Evolutionary conservation across 257 asterid species (phyloP).

Genomic region (Nicotiana knightiana): DNA sequence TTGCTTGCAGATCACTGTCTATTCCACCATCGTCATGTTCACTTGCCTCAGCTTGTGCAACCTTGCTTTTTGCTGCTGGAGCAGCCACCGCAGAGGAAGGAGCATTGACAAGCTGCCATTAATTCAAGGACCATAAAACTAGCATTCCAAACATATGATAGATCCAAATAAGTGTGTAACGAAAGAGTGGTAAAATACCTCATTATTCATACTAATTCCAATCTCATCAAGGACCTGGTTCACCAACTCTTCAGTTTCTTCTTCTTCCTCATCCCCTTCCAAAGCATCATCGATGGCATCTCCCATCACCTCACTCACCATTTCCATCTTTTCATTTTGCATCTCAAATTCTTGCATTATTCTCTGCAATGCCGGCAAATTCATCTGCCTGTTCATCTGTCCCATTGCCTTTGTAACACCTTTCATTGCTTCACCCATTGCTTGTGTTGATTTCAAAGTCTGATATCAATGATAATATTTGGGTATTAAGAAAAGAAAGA

Average conservation of each 20-base stretch:
- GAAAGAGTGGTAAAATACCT: slow-evolving; percentile 41
- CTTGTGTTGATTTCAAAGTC: slow-evolving; percentile 97
- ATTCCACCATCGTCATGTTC: slow-evolving; percentile 81
- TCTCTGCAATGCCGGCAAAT: slow-evolving; percentile 87
- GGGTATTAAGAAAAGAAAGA: background rate
- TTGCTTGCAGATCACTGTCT: slow-evolving; percentile 95
- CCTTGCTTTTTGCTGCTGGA: slow-evolving; percentile 70
- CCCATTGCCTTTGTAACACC: slow-evolving; percentile 99
- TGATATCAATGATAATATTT: slow-evolving; percentile 20
- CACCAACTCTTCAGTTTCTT: slow-evolving; percentile 92
- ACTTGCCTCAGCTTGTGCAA: slow-evolving; percentile 84
- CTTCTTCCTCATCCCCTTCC: slow-evolving; percentile 99
- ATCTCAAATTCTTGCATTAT: slow-evolving; percentile 98
- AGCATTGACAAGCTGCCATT: slow-evolving; percentile 75
- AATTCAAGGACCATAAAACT: background rate
- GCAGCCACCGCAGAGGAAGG: slow-evolving; percentile 87
- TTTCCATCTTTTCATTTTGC: slow-evolving; percentile 97
- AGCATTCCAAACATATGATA: background rate
- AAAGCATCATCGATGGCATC: slow-evolving; percentile 98
- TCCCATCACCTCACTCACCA: slow-evolving; percentile 89
- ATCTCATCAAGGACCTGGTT: slow-evolving; percentile 97
- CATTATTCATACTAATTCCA: slow-evolving; percentile 81
- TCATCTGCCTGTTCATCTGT: slow-evolving; percentile 98
- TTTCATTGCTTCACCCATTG: slow-evolving; percentile 99
- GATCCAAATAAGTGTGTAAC: background rate